Evolutionary conservation across 208 protist species (phyloP).

Genomic region (Acanthamoeba lenticulata): DNA sequence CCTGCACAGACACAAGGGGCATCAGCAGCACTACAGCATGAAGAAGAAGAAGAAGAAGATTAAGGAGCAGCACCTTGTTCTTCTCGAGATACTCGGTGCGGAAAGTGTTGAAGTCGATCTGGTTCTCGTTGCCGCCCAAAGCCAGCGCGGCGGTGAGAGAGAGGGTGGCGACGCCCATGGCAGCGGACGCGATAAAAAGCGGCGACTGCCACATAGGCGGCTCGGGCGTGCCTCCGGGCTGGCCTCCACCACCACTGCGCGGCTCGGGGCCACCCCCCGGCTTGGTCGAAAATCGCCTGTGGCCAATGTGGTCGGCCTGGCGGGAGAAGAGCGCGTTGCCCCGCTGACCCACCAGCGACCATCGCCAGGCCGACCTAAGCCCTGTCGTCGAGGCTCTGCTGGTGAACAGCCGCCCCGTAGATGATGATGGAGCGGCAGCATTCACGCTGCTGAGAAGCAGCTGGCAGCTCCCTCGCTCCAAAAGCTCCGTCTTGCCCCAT

Average conservation of each 20-base stretch:
- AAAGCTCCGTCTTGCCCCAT: no score
- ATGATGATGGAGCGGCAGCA: neutral
- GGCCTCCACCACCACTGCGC: neutral
- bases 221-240: neutral
- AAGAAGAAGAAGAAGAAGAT: neutral
- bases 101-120: constrained; percentile 58
- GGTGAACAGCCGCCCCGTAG: neutral
- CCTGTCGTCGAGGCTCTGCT: neutral
- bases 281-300: neutral
- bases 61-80: neutral
- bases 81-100: neutral
- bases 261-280: no score
- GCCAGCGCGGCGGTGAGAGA: neutral
- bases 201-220: constrained; percentile 2
- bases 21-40: neutral
- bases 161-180: neutral
- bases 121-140: neutral
- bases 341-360: neutral
- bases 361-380: constrained; percentile 11
- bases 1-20: neutral
- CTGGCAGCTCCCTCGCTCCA: no score
- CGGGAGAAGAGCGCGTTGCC: neutral
- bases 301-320: neutral
- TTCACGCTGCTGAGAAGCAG: neutral
- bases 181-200: neutral